Evolutionary conservation across 352 stramenopile species (phyloP), one percentile per base, ranked within the genome.

Genomic region (Phytopythium kandeliae): DNA sequence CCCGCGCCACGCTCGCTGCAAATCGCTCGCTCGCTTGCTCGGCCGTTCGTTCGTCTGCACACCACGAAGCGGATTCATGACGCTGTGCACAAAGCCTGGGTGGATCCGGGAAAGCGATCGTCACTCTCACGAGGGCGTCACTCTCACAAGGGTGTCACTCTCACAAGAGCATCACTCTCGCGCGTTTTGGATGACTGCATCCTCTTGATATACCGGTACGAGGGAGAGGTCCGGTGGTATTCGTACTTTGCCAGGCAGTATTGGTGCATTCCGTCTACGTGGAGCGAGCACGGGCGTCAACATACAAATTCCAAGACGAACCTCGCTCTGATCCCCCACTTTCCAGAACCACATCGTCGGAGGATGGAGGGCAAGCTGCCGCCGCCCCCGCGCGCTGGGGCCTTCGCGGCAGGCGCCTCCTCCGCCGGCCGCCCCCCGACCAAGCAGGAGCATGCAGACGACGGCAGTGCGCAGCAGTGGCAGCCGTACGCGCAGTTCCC

Each of bases 301-400:
- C 40, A 46, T 46, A 46, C 22, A 33, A 46, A 33, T 11, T 2
- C 13, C 24, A 46, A 46, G 22, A 46, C 22, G 31, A 46, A 30
- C 21, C 38, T 19, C 12, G 9, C 38, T 46, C 24, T 33, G 40
- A 22, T 33, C 22, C 36, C 40, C 22, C 11, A 30, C 12, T 44
- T 44, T 26, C 38, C 38, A 26, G 38, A 8, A 31, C 12, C 40
- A 33, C 22, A 15, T 13, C 21, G 8, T 24, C 4, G 13, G 31
- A 35, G 31, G 9, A 73, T 73, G 64, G 51, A 69, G 34, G 63
- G 54, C 37, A 71, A 71, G 38, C 43, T 47, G 44, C 51, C 51
- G 55, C 51, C 55, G 33, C 55, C 55, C 5, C 49, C 60, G 42
- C 37, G 48, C 21, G 31, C 47, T 16, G 31, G 47, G 22, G 30